Base-by-base conservation (phyloP, 345 rosid genomes). In the Moricandia moricandioides region DNA sequence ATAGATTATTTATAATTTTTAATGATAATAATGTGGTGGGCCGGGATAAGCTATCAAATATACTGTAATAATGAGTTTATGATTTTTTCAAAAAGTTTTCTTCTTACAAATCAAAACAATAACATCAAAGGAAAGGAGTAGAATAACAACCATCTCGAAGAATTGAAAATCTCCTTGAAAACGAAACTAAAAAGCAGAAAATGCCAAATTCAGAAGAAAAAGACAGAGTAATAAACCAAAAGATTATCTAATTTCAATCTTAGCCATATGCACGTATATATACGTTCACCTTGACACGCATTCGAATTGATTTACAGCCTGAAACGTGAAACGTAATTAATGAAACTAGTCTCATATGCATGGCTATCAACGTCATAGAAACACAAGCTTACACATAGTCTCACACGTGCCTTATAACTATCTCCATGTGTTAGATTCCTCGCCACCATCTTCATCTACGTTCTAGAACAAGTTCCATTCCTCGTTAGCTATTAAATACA, bases 341-440 rank as follows among this genome's bases (percentile, higher is more conserved):
- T 68, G 74, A 68, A 68, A 8, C 34, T 54, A 77, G 37, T 16
- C 55, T 63, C 39, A 43, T 63, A 65, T 78, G 81, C 81, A 78
- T 72, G 81, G 58, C 52, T 57, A 69, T 69, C 16, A 39, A 62
- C 13, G 54, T 59, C 65, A 37, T 78, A 37, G 18, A 60, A 72
- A 78, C 76, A 71, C 61, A 60, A 34, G 73, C 81, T 78, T 71
- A 78, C 81, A 78, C 81, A 71, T 78, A 72, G 39, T 78, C 63
- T 78, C 57, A 59, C 81, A 78, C 81, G 81, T 78, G 81, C 60
- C 81, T 51, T 35, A 51, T 60, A 31, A 51, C 35, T 52, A 0
- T 67, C 77, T 60, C 73, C 81, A 78, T 72, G 73, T 71, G 81
- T 72, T 78, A 78, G 27, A 57, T 72, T 78, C 64, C 37, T 67